Conservation (phyloP, 306 rosid species). For the Castanopsis chinensis region DNA sequence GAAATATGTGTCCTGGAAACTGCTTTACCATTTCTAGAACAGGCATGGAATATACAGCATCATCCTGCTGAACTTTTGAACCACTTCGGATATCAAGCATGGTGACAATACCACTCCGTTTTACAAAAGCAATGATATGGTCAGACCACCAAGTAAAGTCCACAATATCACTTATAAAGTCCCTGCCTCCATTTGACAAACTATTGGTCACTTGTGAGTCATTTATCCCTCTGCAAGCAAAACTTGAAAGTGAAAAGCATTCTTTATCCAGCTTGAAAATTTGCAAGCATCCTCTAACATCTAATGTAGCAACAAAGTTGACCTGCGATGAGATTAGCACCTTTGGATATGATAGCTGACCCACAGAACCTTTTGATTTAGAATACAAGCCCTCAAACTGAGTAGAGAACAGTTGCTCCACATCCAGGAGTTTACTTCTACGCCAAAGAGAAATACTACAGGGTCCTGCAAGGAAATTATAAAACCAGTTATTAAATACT, state of each 20-base stretch:
- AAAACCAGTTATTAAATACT: constrained; percentile 7
- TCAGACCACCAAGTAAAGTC: constrained; percentile 97
- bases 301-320: constrained; percentile 72
- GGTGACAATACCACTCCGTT: constrained; percentile 52
- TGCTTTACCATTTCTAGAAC: constrained; percentile 62
- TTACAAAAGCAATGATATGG: constrained; percentile 63
- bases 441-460: constrained; percentile 76
- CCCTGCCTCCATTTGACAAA: constrained; percentile 33
- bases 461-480: constrained; percentile 47
- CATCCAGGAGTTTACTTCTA: constrained; percentile 43
- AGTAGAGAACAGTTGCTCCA: constrained; percentile 61
- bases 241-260: constrained; percentile 50
- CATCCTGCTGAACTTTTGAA: constrained; percentile 60
- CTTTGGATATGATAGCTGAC: constrained; percentile 70
- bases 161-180: constrained; percentile 38
- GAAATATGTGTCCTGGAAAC: constrained; percentile 56
- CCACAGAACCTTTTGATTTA: constrained; percentile 55
- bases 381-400: constrained; percentile 71
- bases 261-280: constrained; percentile 68
- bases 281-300: constrained; percentile 67
- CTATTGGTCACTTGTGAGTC: constrained; percentile 32
- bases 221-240: constrained; percentile 39
- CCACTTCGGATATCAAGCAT: constrained; percentile 73
- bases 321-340: constrained; percentile 82
- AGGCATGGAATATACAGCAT: constrained; percentile 57